Base-by-base conservation (phyloP, 805 yeast genomes). In the Candida vartiovaarae region DNA sequence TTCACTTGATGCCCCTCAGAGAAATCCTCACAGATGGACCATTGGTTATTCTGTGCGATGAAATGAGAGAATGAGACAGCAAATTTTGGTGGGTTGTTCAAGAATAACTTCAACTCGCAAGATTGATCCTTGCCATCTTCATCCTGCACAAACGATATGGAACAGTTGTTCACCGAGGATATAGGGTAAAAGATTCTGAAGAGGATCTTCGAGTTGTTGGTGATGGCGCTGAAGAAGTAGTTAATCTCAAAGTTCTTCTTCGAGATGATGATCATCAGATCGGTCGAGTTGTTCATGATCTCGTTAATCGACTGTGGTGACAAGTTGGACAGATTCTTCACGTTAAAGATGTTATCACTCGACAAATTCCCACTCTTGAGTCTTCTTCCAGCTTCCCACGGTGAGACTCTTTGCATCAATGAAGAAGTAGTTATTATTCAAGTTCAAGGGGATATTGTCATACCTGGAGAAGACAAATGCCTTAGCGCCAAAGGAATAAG, bases 1-100 rank as follows among this genome's bases (percentile, higher is more conserved):
- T 77, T 78, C 5, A 85, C 93, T 57, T 84, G 91, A 55, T 82
- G 88, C 10, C 86, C 90, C 54, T 84, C 93, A 46, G 87, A 80
- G 52, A 85, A 85, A 62, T 85, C 95, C 45, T 83, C 91, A 62
- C 91, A 84, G 26, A 83, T 80, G 1, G 85, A 80, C 90, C 90
- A 82, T 53, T 79, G 84, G 57, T 81, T 81, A 49, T 73, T 68
- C 48, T 71, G 71, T 2, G 57, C 59, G 41, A 71, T 71, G 15
- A 77, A 76, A 52, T 76, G 73, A 45, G 79, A 66, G 59, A 84
- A 84, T 54, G 80, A 82, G 1, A 85, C 93, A 1, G 90, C 86
- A 63, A 85, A 85, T 55, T 79, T 80, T 5, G 95, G 95, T 34
- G 85, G 75, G 45, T 78, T 75, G 23, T 74, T 64, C 43, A 78